Conservation (phyloP, 352 stramenopile genomes). For the Pythium aristosporum region DNA sequence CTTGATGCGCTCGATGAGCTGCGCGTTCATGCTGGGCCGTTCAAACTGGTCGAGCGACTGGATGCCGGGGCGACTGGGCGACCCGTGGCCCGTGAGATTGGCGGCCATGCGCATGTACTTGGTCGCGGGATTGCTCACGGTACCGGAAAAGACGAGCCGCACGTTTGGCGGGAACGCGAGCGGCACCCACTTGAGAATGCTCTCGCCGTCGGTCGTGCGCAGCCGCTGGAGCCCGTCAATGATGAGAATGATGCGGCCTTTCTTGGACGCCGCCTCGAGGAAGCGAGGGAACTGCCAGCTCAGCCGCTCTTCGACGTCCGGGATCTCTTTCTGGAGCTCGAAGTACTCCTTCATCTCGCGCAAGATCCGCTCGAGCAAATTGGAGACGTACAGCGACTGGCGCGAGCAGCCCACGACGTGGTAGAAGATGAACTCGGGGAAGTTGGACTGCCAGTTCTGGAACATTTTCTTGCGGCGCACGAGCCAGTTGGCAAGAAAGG, state of each 20-base stretch:
- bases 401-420: slow-evolving; percentile 89
- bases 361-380: slow-evolving; percentile 85
- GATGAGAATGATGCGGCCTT: slow-evolving; percentile 88
- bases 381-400: slow-evolving; percentile 84
- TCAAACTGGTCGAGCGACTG: slow-evolving; percentile 56
- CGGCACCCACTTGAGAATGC: slow-evolving; percentile 90
- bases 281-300: slow-evolving; percentile 92
- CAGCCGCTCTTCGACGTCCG: slow-evolving; percentile 82
- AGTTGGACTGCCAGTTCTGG: slow-evolving; percentile 79
- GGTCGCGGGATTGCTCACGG: slow-evolving; percentile 45
- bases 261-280: slow-evolving; percentile 87
- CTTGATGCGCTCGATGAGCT: slow-evolving; percentile 85
- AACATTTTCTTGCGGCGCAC: slow-evolving; percentile 84
- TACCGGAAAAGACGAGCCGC: slow-evolving; percentile 80
- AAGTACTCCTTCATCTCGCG: slow-evolving; percentile 91
- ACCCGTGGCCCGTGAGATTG: slow-evolving; percentile 11
- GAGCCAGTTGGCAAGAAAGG: slow-evolving; percentile 83
- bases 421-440: slow-evolving; percentile 89
- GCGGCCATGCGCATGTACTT: slow-evolving; percentile 36
- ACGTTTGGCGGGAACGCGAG: slow-evolving; percentile 87
- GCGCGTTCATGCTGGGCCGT: slow-evolving; percentile 51
- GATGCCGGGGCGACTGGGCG: slow-evolving; percentile 22
- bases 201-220: slow-evolving; percentile 83
- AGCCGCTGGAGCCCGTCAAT: slow-evolving; percentile 89
- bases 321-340: slow-evolving; percentile 84